These are phyloP conservation scores for Calonectria hawksworthii DNA, from an alignment of 2,329 filamentous ascomycete species.

Conservation along the genomic window DNA sequence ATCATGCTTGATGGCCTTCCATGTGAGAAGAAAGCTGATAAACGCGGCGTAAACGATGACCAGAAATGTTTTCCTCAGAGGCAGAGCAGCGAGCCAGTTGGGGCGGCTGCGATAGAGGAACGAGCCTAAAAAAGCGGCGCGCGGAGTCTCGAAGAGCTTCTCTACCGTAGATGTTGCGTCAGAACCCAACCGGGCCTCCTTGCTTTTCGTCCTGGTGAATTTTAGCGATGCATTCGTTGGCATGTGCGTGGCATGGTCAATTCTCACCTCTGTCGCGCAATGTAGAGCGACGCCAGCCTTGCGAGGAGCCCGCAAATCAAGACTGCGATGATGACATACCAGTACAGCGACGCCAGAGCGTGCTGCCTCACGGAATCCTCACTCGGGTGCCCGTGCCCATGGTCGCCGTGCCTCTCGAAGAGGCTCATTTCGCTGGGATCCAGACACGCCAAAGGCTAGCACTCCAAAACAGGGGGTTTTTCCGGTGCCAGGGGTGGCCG, in stretches of 20 bases:
- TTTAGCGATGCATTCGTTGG: neutral
- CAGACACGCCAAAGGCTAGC: neutral
- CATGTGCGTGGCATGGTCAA: neutral
- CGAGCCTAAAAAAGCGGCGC: conserved; percentile 16
- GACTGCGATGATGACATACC: conserved; percentile 39
- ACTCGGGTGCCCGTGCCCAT: conserved; percentile 40
- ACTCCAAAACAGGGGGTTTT: neutral
- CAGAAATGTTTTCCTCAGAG: conserved; percentile 32
- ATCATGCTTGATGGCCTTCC: conserved; percentile 45
- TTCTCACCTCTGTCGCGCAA: conserved; percentile 43
- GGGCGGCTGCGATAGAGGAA: conserved; percentile 30
- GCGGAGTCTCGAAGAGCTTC: conserved; percentile 32
- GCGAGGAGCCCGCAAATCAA: conserved; percentile 34
- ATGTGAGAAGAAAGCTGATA: conserved; percentile 40
- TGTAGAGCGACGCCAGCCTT: conserved; percentile 31
- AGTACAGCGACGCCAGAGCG: conserved; percentile 42
- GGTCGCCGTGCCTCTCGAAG: conserved; percentile 38
- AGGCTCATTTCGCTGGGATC: conserved; percentile 31
- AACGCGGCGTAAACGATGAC: conserved; percentile 38
- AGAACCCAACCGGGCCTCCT: conserved; percentile 31
- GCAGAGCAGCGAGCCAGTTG: conserved; percentile 30
- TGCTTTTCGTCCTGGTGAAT: conserved; percentile 32
- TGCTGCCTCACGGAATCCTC: conserved; percentile 45
- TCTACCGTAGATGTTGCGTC: conserved; percentile 35
- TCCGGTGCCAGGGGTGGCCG: conserved; percentile 4